A percentile compares a stretch with the other conserved stretches of the same genome.
These are phyloP conservation scores for Albifimbria verrucaria DNA, from an alignment of 2,329 filamentous ascomycete genomes.

Conservation along the genomic window DNA sequence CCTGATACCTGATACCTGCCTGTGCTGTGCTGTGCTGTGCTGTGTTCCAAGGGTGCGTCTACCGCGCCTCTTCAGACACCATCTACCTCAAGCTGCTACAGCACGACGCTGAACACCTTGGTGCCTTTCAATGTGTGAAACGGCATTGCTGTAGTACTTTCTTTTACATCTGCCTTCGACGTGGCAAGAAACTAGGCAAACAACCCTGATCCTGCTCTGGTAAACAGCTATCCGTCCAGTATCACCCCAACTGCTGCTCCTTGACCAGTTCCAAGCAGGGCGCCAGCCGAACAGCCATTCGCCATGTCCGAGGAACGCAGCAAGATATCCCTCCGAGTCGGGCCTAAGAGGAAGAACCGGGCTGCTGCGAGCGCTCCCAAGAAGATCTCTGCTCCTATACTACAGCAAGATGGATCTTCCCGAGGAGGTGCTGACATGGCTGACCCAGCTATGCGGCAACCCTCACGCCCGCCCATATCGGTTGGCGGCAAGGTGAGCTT, in stretches of 20 bases:
- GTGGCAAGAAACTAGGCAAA: no score
- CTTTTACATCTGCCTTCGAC: no score
- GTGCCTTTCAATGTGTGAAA: neutral
- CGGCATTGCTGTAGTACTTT: no score
- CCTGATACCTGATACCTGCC: no score
- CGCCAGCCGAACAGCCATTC: slow-evolving; percentile 11
- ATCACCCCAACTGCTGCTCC: neutral
- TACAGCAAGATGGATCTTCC: slow-evolving; percentile 45
- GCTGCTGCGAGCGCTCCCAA: slow-evolving; percentile 59
- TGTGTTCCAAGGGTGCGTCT: neutral
- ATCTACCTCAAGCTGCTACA: no score
- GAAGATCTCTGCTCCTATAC: slow-evolving; percentile 61
- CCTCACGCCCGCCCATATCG: slow-evolving; percentile 45
- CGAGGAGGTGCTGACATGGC: slow-evolving; percentile 16
- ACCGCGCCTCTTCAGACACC: neutral
- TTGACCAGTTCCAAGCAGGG: no score
- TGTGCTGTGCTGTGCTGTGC: no score
- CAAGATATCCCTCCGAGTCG: slow-evolving; percentile 61
- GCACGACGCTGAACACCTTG: no score
- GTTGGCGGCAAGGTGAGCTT: slow-evolving; percentile 53
- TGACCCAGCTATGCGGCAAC: slow-evolving; percentile 33
- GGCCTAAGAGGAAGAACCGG: slow-evolving; percentile 57
- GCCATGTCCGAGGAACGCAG: slow-evolving; percentile 60
- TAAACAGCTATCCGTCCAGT: neutral
- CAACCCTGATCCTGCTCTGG: no score